Evolutionary conservation across 768 basidiomycete species (phyloP), one percentile per base, ranked within the genome.

Genomic region (Pleurotus platypus): DNA sequence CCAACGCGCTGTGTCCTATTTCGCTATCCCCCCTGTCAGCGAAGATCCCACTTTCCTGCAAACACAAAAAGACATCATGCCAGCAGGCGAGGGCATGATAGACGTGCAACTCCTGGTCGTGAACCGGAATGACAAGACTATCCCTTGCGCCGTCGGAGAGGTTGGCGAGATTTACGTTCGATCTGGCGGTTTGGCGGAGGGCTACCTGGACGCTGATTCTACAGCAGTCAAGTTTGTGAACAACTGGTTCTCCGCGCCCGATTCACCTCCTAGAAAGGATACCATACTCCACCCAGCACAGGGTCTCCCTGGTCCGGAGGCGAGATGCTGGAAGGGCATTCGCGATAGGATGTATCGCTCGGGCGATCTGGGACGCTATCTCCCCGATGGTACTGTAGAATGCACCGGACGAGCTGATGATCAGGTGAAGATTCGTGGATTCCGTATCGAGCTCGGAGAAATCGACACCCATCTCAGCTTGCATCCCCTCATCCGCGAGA

Each of bases 131-230:
- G 92, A 98, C 75, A 79, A 87, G 64, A 86, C 83, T 60, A 72
- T 96, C 2, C 86, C 89, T 2, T 98, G 96, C 62, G 94, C 90
- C 2, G 84, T 98, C 11, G 97, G 97, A 26, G 97, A 99, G 72
- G 89, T 98, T 9, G 97, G 97, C 37, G 97, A 99, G 73, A 98
- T 99, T 64, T 99, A 98, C 68, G 97, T 99, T 4, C 87, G 97
- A 45, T 94, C 92, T 2, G 93, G 97, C 15, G 97, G 97, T 7
- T 73, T 99, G 58, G 93, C 96, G 1, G 97, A 98, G 65, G 95
- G 94, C 0, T 99, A 99, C 68, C 80, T 92, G 20, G 93, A 98
- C 68, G 68, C 81, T 9, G 85, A 84, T 18, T 90, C 93, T 3
- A 92, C 89, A 9, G 74, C 82, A 4, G 90, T 92, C 72, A 99